Evolutionary conservation across 2,329 filamentous ascomycete species (phyloP).

Genomic region (Xylariaceae sp.): DNA sequence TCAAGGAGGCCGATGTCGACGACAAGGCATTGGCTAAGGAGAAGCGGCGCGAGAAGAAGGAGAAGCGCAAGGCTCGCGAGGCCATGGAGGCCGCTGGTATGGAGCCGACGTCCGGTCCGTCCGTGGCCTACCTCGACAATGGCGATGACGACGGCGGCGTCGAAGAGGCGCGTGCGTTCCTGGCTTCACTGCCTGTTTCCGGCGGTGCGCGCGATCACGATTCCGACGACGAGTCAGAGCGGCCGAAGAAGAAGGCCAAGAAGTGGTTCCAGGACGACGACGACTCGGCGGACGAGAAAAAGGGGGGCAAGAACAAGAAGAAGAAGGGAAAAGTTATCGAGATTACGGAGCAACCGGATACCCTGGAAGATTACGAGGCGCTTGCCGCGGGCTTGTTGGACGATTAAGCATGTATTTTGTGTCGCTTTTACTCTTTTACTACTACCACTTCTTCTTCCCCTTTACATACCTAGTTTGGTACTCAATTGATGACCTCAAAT

Average conservation of each 20-base stretch:
- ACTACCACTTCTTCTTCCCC: neutral
- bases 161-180: slow-evolving; percentile 52
- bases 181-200: slow-evolving; percentile 52
- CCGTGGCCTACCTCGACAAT: slow-evolving; percentile 28
- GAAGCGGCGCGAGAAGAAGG: slow-evolving; percentile 70
- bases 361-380: slow-evolving; percentile 71
- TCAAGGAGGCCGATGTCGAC: slow-evolving; percentile 67
- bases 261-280: slow-evolving; percentile 75
- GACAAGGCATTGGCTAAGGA: slow-evolving; percentile 79
- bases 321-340: slow-evolving; percentile 53
- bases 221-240: slow-evolving; percentile 33
- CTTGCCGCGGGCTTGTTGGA: slow-evolving; percentile 68
- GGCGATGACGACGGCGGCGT: slow-evolving; percentile 37
- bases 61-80: slow-evolving; percentile 66
- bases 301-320: slow-evolving; percentile 39
- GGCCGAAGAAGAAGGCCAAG: slow-evolving; percentile 60
- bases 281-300: slow-evolving; percentile 49
- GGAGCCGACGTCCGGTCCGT: slow-evolving; percentile 20
- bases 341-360: slow-evolving; percentile 66
- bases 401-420: slow-evolving; percentile 16
- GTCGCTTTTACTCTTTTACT: neutral
- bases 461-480: neutral
- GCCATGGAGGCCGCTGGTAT: slow-evolving; percentile 42
- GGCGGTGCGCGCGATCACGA: slow-evolving; percentile 32
- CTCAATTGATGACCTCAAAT: neutral